A percentile compares a stretch with the other conserved stretches of the same genome.
phyloP scores from a whole-genome alignment of 257 asterid genomes.

The Penstemon eatonii region DNA sequence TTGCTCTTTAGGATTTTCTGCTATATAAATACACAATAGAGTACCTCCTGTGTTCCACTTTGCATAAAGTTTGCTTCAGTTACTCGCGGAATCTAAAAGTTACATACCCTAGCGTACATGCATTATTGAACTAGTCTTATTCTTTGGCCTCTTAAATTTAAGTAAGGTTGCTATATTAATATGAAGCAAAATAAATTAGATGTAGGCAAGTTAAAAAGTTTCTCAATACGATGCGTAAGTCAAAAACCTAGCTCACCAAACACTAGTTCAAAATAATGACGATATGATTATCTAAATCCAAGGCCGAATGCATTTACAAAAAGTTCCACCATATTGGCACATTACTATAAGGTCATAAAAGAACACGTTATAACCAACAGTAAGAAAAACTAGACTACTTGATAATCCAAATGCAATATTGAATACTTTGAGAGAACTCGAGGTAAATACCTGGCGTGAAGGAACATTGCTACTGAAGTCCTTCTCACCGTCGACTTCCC shows the following conservation, averaged over 20 bases:
- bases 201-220: slow-evolving; percentile 1
- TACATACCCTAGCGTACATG: too few relatives aligned
- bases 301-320: slow-evolving; percentile 6
- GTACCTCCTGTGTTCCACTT: too few relatives aligned
- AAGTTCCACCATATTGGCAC: not conserved
- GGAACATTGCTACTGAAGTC: slow-evolving; percentile 72
- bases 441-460: slow-evolving; percentile 79
- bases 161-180: not conserved
- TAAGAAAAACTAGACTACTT: slow-evolving; percentile 4
- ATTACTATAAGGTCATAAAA: slow-evolving; percentile 1
- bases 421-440: slow-evolving; percentile 13
- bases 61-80: too few relatives aligned
- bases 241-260: not conserved
- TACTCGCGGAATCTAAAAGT: too few relatives aligned
- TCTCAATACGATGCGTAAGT: not conserved
- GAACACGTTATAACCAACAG: not conserved
- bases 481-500: slow-evolving; percentile 83
- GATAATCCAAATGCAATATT: slow-evolving; percentile 15
- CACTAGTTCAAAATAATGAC: slow-evolving; percentile 17
- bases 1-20: too few relatives aligned
- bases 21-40: too few relatives aligned
- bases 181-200: slow-evolving; percentile 7
- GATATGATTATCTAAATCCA: slow-evolving; percentile 5
- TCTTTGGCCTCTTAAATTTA: too few relatives aligned
- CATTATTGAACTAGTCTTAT: too few relatives aligned